phyloP scores from a whole-genome alignment of 2,329 filamentous ascomycete genomes.

The Amauroascus verrucosus region DNA sequence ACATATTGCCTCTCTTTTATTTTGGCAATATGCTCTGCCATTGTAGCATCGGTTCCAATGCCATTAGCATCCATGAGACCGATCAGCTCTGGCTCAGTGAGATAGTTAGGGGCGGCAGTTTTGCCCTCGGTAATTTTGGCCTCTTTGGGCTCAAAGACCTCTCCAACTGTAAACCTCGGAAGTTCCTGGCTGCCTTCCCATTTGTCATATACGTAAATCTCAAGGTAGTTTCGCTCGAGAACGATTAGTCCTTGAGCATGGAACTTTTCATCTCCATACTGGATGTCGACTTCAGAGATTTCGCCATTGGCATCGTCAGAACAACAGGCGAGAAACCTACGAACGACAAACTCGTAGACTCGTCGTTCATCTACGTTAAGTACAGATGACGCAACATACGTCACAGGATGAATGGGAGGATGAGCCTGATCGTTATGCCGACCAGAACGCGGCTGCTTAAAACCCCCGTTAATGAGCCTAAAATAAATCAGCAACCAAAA shows the following conservation, averaged over 20 bases:
- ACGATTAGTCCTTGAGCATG: constrained; percentile 74
- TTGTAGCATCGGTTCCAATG: constrained; percentile 95
- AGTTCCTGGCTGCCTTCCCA: constrained; percentile 83
- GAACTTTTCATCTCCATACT: constrained; percentile 76
- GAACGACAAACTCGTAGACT: constrained; percentile 85
- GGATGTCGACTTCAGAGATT: constrained; percentile 71
- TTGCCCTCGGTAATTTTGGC: constrained; percentile 86
- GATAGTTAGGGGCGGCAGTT: constrained; percentile 70
- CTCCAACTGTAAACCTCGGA: constrained; percentile 67
- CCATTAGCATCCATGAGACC: constrained; percentile 97
- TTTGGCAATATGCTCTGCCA: constrained; percentile 96
- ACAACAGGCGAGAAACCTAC: constrained; percentile 89
- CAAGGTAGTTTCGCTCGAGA: constrained; percentile 80
- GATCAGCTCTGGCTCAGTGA: constrained; percentile 93
- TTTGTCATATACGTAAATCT: constrained; percentile 92
- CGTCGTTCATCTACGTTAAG: constrained; percentile 58
- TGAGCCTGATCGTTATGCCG: constrained; percentile 93
- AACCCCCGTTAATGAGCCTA: constrained; percentile 60
- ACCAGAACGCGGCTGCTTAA: constrained; percentile 70
- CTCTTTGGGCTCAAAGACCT: constrained; percentile 77
- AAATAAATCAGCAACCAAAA: background rate
- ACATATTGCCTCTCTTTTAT: constrained; percentile 88
- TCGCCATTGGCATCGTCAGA: constrained; percentile 86
- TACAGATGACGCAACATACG: constrained; percentile 56
- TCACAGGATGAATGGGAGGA: constrained; percentile 90